Percentiles rank a stretch among this genome's conserved stretches.
phyloP scores from a whole-genome alignment of 345 rosid species.

The Eucalyptus guilfoylei region DNA sequence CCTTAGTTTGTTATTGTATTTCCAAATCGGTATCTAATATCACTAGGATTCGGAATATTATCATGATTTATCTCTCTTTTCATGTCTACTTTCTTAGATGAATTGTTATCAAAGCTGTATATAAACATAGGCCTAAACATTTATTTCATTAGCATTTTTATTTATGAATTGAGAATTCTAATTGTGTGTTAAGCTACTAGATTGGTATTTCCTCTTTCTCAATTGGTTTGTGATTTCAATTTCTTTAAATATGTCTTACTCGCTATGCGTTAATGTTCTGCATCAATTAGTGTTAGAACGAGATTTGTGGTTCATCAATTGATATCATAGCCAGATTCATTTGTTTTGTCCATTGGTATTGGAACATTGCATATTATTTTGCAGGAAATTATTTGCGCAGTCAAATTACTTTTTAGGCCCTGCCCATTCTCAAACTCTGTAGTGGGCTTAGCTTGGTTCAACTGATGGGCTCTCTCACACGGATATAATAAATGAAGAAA shows the following conservation, averaged over 20 bases:
- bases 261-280: neutral
- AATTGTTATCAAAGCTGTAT: neutral
- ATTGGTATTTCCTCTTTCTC: neutral
- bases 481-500: neutral
- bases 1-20: neutral
- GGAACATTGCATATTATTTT: neutral
- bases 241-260: neutral
- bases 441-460: neutral
- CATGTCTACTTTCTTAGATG: neutral
- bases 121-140: neutral
- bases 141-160: neutral
- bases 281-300: neutral
- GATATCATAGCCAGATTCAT: neutral
- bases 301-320: neutral
- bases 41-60: neutral
- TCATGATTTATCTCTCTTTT: neutral
- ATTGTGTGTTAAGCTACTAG: neutral
- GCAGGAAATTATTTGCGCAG: neutral
- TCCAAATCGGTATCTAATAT: neutral
- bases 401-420: neutral
- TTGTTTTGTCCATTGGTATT: rapidly evolving
- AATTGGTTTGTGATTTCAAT: neutral
- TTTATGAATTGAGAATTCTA: neutral
- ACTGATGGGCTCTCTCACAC: neutral
- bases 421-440: neutral